phyloP scores from a whole-genome alignment of 441 rosid genomes.

The Adansonia gregorii region DNA sequence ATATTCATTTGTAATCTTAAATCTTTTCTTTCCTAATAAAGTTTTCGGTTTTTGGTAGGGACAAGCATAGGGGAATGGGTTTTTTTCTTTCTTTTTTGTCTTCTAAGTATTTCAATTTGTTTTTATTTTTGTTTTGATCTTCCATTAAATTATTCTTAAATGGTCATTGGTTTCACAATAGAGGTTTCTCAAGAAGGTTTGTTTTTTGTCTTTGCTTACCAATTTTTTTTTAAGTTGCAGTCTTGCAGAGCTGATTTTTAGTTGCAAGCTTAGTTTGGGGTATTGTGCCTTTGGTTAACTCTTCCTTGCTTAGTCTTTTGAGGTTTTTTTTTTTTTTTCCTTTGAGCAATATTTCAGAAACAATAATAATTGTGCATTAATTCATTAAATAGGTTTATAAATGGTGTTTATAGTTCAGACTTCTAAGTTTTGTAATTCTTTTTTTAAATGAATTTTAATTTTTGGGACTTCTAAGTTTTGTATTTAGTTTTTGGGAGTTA shows the following conservation, averaged over 20 bases:
- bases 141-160: conserved; percentile 29
- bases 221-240: conserved; percentile 23
- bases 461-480: background rate
- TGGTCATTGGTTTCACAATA: conserved; percentile 38
- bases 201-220: conserved; percentile 41
- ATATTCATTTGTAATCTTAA: conserved; percentile 39
- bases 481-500: conserved; percentile 20
- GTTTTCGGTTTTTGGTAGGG: conserved; percentile 44
- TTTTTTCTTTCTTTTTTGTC: conserved; percentile 51
- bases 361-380: conserved; percentile 20
- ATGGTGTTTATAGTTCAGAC: background rate
- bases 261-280: conserved; percentile 29
- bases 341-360: conserved; percentile 21
- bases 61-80: conserved; percentile 53
- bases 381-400: background rate
- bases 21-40: conserved; percentile 30
- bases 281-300: conserved; percentile 31
- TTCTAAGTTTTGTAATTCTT: background rate
- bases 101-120: conserved; percentile 49
- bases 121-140: conserved; percentile 28
- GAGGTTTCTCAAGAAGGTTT: conserved; percentile 40
- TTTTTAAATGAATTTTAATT: conserved; percentile 4
- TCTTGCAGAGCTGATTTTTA: conserved; percentile 26
- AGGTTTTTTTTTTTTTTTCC: conserved; percentile 6
- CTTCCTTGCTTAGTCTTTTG: conserved; percentile 26